Evolutionary conservation across 2,329 filamentous ascomycete species (phyloP).

Genomic region (Dactylella cylindrospora): DNA sequence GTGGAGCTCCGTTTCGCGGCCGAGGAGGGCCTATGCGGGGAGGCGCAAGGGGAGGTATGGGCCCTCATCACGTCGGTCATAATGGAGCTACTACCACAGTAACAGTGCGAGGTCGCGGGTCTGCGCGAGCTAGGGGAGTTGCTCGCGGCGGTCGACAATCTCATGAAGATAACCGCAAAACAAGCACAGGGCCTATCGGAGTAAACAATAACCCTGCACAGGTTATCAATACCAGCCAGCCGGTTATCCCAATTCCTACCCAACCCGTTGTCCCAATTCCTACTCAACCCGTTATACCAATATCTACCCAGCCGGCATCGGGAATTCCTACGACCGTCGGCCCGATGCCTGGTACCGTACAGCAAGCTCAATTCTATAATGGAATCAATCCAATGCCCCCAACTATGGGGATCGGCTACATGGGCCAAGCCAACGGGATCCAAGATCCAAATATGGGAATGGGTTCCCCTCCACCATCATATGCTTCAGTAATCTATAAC

Average conservation of each 20-base stretch:
- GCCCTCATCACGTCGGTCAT: neutral
- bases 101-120: constrained; percentile 2
- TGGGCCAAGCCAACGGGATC: neutral
- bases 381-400: too few relatives aligned
- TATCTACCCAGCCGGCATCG: too few relatives aligned
- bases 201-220: too few relatives aligned
- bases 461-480: constrained; percentile 28
- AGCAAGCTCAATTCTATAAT: neutral
- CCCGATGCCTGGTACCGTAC: neutral
- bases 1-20: constrained; percentile 2
- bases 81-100: neutral
- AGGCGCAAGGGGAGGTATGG: constrained; percentile 18
- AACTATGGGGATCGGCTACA: neutral
- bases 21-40: constrained; percentile 2
- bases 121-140: constrained; percentile 7
- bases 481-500: constrained; percentile 5
- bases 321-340: constrained; percentile 6
- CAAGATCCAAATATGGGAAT: neutral
- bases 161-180: too few relatives aligned
- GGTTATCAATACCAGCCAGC: neutral
- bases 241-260: too few relatives aligned
- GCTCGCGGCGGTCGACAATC: neutral
- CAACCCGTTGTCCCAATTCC: too few relatives aligned
- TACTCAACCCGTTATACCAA: too few relatives aligned
- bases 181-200: constrained; percentile 5